phyloP scores from a whole-genome alignment of 169 alveolate genomes.

The Eimeria sp. region DNA sequence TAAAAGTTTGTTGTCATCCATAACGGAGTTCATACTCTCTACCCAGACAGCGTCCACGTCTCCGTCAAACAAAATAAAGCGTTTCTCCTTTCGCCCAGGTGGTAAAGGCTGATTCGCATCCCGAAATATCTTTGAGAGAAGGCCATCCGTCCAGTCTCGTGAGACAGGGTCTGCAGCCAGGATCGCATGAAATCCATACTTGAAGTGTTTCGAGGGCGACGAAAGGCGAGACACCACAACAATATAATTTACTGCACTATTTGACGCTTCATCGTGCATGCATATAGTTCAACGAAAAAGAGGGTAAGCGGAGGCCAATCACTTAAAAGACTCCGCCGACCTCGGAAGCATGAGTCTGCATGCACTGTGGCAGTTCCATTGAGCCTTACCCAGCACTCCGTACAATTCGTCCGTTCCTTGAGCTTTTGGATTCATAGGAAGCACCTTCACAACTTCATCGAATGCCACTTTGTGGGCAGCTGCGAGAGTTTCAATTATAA shows the following conservation, averaged over 20 bases:
- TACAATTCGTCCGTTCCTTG: slow-evolving; percentile 95
- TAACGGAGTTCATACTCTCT: slow-evolving; percentile 98
- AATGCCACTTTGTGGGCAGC: slow-evolving; percentile 91
- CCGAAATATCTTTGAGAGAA: slow-evolving; percentile 97
- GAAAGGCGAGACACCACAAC: background rate
- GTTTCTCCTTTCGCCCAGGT: slow-evolving; percentile 91
- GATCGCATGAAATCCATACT: slow-evolving; percentile 90
- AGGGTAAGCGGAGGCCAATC: background rate
- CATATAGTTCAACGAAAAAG: background rate
- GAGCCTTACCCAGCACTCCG: slow-evolving; percentile 92
- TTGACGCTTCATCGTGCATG: background rate
- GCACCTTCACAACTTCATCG: slow-evolving; percentile 90
- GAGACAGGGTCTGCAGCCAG: slow-evolving; percentile 97
- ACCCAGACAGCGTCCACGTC: slow-evolving; percentile 99
- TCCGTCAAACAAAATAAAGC: slow-evolving; percentile 98
- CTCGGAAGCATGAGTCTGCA: background rate
- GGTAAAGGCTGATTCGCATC: slow-evolving; percentile 96
- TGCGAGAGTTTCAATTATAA: slow-evolving; percentile 92
- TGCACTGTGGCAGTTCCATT: background rate
- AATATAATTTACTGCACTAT: background rate
- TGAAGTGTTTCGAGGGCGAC: background rate
- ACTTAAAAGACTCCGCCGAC: background rate
- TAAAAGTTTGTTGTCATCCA: slow-evolving; percentile 98
- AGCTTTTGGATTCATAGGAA: slow-evolving; percentile 95
- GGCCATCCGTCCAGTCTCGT: slow-evolving; percentile 99